Base-by-base conservation (phyloP, 768 basidiomycete species). In the Tulasnella sp. region DNA sequence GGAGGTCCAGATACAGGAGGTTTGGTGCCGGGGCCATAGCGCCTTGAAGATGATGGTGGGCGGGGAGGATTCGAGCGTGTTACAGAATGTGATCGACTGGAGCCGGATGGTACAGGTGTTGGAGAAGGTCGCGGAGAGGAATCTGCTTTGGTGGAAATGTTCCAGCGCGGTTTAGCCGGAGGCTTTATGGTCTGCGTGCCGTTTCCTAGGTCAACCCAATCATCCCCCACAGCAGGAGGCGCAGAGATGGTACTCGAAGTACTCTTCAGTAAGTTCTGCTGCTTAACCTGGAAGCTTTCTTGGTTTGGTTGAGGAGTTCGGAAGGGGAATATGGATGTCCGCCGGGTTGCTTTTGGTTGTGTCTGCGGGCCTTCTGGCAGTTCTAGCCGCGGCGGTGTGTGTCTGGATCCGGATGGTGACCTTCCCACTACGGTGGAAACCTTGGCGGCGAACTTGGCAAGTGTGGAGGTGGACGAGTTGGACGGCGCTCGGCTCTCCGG, bases 361-460 rank as follows among this genome's bases (percentile, higher is more conserved):
- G 32, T 29, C 15, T 36, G 31, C 25, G 40, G 37, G 7, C 34
- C 41, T 6, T 43, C 52, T 15, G 52, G 52, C 29, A 53, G 21
- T 17, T 51, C 48, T 34, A 42, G 41, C 27, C n/a, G 27, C 9
- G 59, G 7, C 42, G 21, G 32, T 49, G 23, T 50, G 46, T 32
- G 27, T 49, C 15, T 31, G 21, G 51, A 61, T 49, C 46, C 59
- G 43, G 59, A 62, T 37, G 50, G 56, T 34, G 57, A 64, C 57
- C 55, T 49, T 43, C 58, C 67, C 67, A 36, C 54, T 14, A 46
- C 55, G 2, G 55, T 52, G 32, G 81, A 80, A 29, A 90, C 69
- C 67, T 72, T 88, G 57, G 79, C 76, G 0, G 87, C 87, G 64
- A 90, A 73, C 67, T 81, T 87, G 1, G 85, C 86, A 32, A 89